Base-by-base conservation (phyloP, 2,329 filamentous ascomycete genomes). In the Cladosporium sp. region DNA sequence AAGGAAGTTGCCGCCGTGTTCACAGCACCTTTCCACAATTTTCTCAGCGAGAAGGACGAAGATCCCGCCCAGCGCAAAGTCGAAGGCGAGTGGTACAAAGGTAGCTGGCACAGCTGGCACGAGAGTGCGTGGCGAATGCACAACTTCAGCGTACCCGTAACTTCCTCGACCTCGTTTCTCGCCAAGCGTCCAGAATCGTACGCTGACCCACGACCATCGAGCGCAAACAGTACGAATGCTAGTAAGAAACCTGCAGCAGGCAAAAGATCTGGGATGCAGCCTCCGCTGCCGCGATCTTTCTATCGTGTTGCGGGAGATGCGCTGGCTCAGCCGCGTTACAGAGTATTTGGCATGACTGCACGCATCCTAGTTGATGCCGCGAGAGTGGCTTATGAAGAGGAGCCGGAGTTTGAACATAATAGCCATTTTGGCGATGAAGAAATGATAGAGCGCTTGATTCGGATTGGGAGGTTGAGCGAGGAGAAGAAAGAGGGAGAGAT, bases 271-370 rank as follows among this genome's bases (percentile, higher is more conserved):
- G 47, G 55, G 25, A 40, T 57, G 36, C 56, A 52, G 56, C 68
- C 68, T 20, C 61, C 67, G 25, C 60, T 70, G 1, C 66, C 67
- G 2, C 57, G 57, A n/a, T 60, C 61, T 2, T 69, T 70, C 56
- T 69, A 70, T 50, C 58, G 57, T 1, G 65, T 61, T 10, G 59
- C 64, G 1, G 49, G 60, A 7, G 66, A 71, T 57, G 62, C 68
- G 15, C 54, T 70, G 24, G 56, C 65, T 22, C 65, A 70, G 58
- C 64, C 69, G 5, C 60, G 70, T 36, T 96, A 94, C 74, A 86
- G 89, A 64, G 91, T 97, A 4, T 97, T 92, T 83, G 93, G 93
- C 15, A 93, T 97, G 90, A 97, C 93, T 54, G 93, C 91, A 2
- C 80, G 91, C 53, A 93, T 97, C 56, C 72, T 97, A 56, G 90